Base-by-base conservation (phyloP, 2,329 filamentous ascomycete genomes). In the Moelleriella libera region DNA sequence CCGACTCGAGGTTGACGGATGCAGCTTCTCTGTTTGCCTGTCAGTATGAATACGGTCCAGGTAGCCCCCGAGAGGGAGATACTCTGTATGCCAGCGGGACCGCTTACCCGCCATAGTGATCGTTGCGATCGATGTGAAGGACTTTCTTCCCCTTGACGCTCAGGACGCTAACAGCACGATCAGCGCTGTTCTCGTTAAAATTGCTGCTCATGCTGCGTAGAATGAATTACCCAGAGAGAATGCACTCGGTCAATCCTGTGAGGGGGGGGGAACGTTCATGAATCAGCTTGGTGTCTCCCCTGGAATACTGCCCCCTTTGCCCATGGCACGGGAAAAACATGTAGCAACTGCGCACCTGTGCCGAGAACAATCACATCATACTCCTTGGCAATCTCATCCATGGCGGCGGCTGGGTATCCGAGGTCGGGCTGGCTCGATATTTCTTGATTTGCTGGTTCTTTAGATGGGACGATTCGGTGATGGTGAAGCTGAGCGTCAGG, bases 141-240 rank as follows among this genome's bases (percentile, higher is more conserved):
- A 98, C 92, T 75, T 97, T 97, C 77, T 94, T 90, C 68, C 90
- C 90, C 76, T 97, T 96, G 61, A 97, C 90, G 73, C 88, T 95
- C 64, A 97, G 74, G 52, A 98, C 89, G 69, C 89, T 64, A 47
- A 51, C 34, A 12, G 12, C 12, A 12, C 12, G 8, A 12, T 37
- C 34, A 37, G 34, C 34, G 8, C 10, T n/a, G 3, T 11, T 41
- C 11, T n/a, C 9, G 3, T 41, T 4, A n/a, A 41, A 12, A 5
- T 3, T 12, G 34, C 12, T 37, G 34, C 21, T 21, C 34, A 37
- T 11, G n/a, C 34, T 37, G 34, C 29, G 14, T 47, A 37, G 41
- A n/a, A 37, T 30, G 49, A 21, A 46, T 64, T 84, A 94, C 88
- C 90, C 92, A 65, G 90, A 96, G 58, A 98, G 85, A 64, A 98